A percentile compares a stretch with the other conserved stretches of the same genome.
Evolutionary conservation across 805 yeast genomes (phyloP).

Genomic region (Teunomyces kruisii): DNA sequence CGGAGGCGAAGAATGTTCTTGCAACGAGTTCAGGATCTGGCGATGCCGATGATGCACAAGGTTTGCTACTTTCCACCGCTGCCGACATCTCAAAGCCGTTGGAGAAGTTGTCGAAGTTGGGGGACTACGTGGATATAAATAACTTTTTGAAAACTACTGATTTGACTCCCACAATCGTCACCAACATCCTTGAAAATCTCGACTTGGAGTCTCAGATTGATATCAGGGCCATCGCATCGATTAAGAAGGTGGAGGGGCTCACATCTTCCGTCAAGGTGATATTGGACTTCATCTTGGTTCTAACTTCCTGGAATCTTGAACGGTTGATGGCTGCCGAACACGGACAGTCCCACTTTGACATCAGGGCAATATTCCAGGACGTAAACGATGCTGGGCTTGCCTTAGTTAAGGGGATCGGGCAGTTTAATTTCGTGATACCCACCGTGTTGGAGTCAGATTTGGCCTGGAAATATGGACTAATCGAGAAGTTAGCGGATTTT

Average conservation of each 20-base stretch:
- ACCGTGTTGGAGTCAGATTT: conserved; percentile 3
- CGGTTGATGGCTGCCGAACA: conserved; percentile 23
- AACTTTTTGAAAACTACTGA: conserved; percentile 8
- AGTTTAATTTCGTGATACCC: conserved; percentile 21
- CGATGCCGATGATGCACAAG: conserved; percentile 16
- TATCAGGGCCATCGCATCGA: conserved; percentile 2
- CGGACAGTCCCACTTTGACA: conserved; percentile 21
- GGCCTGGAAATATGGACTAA: conserved; percentile 6
- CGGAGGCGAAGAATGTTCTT: conserved; percentile 16
- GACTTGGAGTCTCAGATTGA: conserved; percentile 12
- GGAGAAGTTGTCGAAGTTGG: conserved; percentile 24
- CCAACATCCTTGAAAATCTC: conserved; percentile 3
- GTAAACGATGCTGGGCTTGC: conserved; percentile 14
- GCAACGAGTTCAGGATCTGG: conserved; percentile 8
- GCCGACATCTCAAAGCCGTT: conserved; percentile 16
- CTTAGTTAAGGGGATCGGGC: conserved; percentile 14
- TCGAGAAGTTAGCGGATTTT: conserved; percentile 23
- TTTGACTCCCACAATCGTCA: conserved; percentile 9
- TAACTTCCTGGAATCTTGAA: conserved; percentile 37
- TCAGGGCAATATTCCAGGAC: conserved; percentile 23
- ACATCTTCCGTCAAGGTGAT: conserved; percentile 17
- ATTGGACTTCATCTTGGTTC: conserved; percentile 24
- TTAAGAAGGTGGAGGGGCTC: conserved; percentile 18
- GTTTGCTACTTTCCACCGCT: conserved; percentile 12
- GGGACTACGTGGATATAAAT: conserved; percentile 24